phyloP scores from a whole-genome alignment of 371 early-diverging fungal genomes.

The Rhizopus sp. region DNA sequence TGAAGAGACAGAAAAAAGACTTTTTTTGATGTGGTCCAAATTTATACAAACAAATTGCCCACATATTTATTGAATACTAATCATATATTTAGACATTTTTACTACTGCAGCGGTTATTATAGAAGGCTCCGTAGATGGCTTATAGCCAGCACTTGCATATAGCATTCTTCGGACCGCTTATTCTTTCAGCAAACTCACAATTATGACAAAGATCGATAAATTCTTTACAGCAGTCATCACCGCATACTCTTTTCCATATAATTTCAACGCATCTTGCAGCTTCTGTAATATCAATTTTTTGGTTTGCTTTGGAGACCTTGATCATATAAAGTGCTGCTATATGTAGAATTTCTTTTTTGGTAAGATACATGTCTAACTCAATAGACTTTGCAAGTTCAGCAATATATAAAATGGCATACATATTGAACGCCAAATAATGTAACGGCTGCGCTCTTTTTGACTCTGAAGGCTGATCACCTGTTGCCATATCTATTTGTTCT shows the following conservation, averaged over 20 bases:
- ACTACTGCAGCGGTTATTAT: too few relatives aligned
- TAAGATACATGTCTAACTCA: constrained; percentile 16
- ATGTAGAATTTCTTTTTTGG: constrained; percentile 14
- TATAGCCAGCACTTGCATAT: constrained; percentile 30
- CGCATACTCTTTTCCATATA: constrained; percentile 8
- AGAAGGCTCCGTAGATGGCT: too few relatives aligned
- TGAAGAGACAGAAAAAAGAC: too few relatives aligned
- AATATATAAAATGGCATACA: constrained; percentile 37
- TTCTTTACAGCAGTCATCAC: constrained; percentile 13
- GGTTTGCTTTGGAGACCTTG: constrained; percentile 10
- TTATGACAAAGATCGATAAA: constrained; percentile 23
- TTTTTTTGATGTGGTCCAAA: too few relatives aligned
- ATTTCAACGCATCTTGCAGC: constrained; percentile 33
- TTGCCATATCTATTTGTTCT: constrained; percentile 28
- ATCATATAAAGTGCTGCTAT: constrained; percentile 29
- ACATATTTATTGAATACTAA: too few relatives aligned
- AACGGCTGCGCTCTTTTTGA: constrained; percentile 34
- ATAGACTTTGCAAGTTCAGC: constrained; percentile 25
- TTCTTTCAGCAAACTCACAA: constrained; percentile 25
- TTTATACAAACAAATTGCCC: too few relatives aligned
- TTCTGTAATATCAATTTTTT: constrained; percentile 34
- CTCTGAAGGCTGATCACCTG: constrained; percentile 46
- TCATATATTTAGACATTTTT: too few relatives aligned
- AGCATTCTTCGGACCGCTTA: constrained; percentile 36
- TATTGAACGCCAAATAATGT: constrained; percentile 47